Conservation (phyloP, 2,329 filamentous ascomycete species). For the Cladorrhinum sp. region DNA sequence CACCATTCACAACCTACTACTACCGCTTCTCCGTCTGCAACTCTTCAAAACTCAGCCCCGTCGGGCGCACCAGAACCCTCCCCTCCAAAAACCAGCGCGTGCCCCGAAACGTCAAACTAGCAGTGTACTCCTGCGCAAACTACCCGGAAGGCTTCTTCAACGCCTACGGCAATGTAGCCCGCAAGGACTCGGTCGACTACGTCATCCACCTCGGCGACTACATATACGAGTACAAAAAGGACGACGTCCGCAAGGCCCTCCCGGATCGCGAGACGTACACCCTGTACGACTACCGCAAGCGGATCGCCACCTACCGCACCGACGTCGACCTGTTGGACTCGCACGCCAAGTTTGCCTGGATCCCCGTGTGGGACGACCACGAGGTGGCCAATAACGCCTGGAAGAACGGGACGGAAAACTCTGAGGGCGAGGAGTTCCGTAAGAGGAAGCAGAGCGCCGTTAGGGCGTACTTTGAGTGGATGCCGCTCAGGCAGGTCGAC, state of each 20-base stretch:
- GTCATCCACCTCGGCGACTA: slow-evolving; percentile 59
- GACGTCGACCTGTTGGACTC: slow-evolving; percentile 55
- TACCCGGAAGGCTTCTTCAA: slow-evolving; percentile 61
- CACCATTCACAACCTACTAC: slow-evolving; percentile 63
- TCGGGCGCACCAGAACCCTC: slow-evolving; percentile 71
- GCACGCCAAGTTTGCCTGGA: slow-evolving; percentile 58
- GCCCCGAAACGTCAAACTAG: slow-evolving; percentile 53
- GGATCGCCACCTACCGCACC: slow-evolving; percentile 54
- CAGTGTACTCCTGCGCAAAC: slow-evolving; percentile 70
- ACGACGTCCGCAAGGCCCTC: slow-evolving; percentile 42
- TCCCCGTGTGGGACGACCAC: slow-evolving; percentile 63
- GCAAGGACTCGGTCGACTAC: slow-evolving; percentile 59
- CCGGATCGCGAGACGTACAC: slow-evolving; percentile 32
- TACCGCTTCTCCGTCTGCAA: slow-evolving; percentile 70
- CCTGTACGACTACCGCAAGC: slow-evolving; percentile 56
- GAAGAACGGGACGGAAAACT: slow-evolving; percentile 62
- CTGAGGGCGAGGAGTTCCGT: slow-evolving; percentile 64
- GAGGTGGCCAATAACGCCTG: slow-evolving; percentile 59
- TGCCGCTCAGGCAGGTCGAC: slow-evolving; percentile 40
- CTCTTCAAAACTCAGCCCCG: slow-evolving; percentile 57
- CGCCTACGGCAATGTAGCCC: slow-evolving; percentile 55
- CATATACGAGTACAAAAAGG: slow-evolving; percentile 46
- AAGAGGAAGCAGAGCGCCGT: slow-evolving; percentile 73
- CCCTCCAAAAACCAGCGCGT: slow-evolving; percentile 55
- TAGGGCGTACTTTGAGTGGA: slow-evolving; percentile 66